Conservation (phyloP, 1,284 basidiomycete genomes). For the Anthracocystis panici-leucophaei region DNA sequence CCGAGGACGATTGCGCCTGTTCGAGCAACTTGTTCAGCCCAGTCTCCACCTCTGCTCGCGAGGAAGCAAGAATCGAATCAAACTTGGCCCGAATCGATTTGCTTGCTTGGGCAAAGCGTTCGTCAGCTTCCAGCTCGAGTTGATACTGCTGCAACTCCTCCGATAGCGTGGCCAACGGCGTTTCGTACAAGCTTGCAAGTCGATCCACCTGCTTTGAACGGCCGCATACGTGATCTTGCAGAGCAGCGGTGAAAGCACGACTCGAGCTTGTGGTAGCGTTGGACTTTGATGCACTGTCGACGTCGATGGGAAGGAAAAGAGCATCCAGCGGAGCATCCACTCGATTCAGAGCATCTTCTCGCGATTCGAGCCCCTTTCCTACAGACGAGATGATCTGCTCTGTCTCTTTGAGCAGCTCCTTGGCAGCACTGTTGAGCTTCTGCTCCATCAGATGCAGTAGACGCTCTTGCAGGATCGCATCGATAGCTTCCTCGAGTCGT, state of each 20-base stretch:
- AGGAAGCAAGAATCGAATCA: constrained; percentile 16
- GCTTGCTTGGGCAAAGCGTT: constrained; percentile 16
- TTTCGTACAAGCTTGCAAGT: constrained; percentile 34
- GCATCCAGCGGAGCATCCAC: constrained; percentile 30
- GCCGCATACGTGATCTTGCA: constrained; percentile 32
- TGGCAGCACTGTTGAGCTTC: constrained; percentile 24
- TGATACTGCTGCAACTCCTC: constrained; percentile 21
- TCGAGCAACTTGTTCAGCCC: constrained; percentile 21
- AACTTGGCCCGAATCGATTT: constrained; percentile 21
- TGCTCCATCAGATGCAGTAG: constrained; percentile 25
- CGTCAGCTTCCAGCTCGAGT: constrained; percentile 24
- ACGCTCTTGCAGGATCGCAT: constrained; percentile 28
- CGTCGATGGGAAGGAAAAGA: constrained; percentile 22
- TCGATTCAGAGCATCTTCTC: not conserved
- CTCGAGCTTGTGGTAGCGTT: constrained; percentile 5
- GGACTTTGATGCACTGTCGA: not conserved
- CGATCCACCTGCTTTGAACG: constrained; percentile 29
- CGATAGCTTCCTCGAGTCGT: constrained; percentile 23
- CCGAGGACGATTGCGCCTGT: constrained; percentile 5
- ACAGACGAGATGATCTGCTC: constrained; percentile 5
- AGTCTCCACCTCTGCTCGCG: constrained; percentile 19
- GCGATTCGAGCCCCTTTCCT: not conserved
- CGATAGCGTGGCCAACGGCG: constrained; percentile 13
- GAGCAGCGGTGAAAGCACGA: constrained; percentile 10
- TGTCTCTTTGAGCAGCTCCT: constrained; percentile 20